phyloP scores from a whole-genome alignment of 2,329 filamentous ascomycete genomes.

The Clarireedia homoeocarpa region DNA sequence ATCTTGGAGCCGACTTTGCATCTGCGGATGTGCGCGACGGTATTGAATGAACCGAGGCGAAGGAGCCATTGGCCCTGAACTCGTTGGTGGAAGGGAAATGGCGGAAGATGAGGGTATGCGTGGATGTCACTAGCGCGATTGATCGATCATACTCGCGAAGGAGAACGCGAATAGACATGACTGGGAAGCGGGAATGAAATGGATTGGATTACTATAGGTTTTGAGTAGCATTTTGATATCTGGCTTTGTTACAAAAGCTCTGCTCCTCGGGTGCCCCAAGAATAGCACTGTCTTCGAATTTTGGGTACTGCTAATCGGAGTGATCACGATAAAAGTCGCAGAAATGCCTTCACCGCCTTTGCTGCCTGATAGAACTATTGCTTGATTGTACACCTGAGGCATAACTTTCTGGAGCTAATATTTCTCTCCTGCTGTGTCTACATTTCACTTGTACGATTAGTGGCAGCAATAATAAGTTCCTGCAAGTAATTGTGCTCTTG shows the following conservation, averaged over 20 bases:
- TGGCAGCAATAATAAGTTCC: too few species aligned
- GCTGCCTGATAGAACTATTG: background rate
- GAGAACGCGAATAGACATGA: constrained; percentile 30
- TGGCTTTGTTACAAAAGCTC: constrained; percentile 2
- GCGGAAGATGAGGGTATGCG: constrained; percentile 77
- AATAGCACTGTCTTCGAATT: background rate
- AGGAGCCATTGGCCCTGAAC: constrained; percentile 48
- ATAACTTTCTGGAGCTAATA: too few species aligned
- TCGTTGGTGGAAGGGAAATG: constrained; percentile 63
- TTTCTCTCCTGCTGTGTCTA: too few species aligned
- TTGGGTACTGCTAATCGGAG: background rate
- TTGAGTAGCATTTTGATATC: constrained; percentile 9
- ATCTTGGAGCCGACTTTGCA: constrained; percentile 33
- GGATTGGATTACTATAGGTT: constrained; percentile 2
- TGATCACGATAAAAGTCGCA: background rate
- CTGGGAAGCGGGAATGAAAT: constrained; percentile 5
- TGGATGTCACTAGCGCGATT: constrained; percentile 74
- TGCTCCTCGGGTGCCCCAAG: background rate
- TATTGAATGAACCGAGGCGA: constrained; percentile 43
- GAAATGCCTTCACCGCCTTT: background rate
- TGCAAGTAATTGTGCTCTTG: too few species aligned
- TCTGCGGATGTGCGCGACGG: constrained; percentile 33
- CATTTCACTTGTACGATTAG: too few species aligned
- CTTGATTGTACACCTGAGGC: too few species aligned
- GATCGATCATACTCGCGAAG: constrained; percentile 79